Evolutionary conservation across 495 filamentous ascomycete genomes (phyloP), one percentile per base, ranked within the genome.

Genomic region (Recurvomyces mirabilis): DNA sequence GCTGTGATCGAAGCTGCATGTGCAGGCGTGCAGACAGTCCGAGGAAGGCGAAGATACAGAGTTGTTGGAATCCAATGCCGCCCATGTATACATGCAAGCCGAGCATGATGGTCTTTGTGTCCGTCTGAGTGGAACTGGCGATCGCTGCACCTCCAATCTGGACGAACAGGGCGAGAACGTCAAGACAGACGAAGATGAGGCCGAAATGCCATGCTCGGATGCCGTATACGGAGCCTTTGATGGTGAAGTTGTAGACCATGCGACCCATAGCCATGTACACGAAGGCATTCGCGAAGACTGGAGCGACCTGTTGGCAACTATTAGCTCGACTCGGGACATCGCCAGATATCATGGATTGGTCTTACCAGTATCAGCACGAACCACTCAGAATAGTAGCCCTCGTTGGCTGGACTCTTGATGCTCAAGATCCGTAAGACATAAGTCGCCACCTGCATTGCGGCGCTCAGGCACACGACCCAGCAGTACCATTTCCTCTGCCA

Each of bases 71-170:
- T 15, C 38, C 46, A 18, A 53, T 43, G 19, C 50, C 50, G 23
- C 45, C 50, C 45, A 49, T 48, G 36, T 49, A 48, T 23, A 53
- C 35, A 23, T 52, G 49, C 5, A 52, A 18, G 32, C 48, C 48
- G 4, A 32, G 9, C 34, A 52, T 44, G 18, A 23, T 14, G 5
- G 24, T 39, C 2, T 32, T 33, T 10, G 31, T 44, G 31, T 17
- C 36, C 6, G 24, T 49, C 22, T 31, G 12, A 0, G 20, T 21
- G 17, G 35, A 37, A 24, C 38, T 46, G 10, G 51, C 46, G n/a
- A 53, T 52, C 9, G 29, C 5, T 9, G 49, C 50, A 18, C 50
- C 50, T 14, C 14, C 41, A 28, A 38, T 19, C 23, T 53, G 50
- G 31, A 46, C 41, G 19, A 53, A 40, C 24, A 53, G 46, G 17